These are phyloP conservation scores for Xerophyta viscosa DNA, from an alignment of 106 monocot genomes.

Conservation along the genomic window DNA sequence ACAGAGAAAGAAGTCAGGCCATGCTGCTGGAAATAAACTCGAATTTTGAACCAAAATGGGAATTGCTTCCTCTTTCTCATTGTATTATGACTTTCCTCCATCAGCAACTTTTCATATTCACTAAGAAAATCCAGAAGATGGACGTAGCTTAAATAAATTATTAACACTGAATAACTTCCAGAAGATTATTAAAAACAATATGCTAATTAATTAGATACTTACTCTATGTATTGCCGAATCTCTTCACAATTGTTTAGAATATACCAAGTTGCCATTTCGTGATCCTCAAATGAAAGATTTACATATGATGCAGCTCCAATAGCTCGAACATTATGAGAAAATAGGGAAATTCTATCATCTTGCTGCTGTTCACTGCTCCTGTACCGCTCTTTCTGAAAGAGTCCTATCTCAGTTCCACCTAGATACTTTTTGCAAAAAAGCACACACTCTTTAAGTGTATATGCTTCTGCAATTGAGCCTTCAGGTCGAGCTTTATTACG, in stretches of 20 bases:
- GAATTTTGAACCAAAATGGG: no score
- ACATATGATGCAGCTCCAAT: not conserved
- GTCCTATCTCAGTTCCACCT: not conserved
- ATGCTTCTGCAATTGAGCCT: not conserved
- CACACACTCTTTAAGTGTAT: not conserved
- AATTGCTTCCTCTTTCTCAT: no score
- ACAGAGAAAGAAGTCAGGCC: no score
- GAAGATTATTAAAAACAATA: no score
- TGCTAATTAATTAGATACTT: no score
- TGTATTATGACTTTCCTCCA: no score
- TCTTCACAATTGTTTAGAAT: not conserved
- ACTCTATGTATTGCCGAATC: not conserved
- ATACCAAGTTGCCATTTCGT: not conserved
- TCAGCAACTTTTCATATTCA: no score
- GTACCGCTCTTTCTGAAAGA: not conserved
- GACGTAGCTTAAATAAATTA: no score
- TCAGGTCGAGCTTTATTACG: not conserved
- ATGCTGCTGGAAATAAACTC: no score
- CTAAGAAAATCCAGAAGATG: no score
- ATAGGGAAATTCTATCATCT: not conserved
- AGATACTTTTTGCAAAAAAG: not conserved
- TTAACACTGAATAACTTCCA: no score
- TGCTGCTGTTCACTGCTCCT: not conserved
- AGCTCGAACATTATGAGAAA: not conserved
- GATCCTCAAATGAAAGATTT: not conserved